Conservation (phyloP, 164 flowering plant genomes). For the Euptelea pleiosperma region DNA sequence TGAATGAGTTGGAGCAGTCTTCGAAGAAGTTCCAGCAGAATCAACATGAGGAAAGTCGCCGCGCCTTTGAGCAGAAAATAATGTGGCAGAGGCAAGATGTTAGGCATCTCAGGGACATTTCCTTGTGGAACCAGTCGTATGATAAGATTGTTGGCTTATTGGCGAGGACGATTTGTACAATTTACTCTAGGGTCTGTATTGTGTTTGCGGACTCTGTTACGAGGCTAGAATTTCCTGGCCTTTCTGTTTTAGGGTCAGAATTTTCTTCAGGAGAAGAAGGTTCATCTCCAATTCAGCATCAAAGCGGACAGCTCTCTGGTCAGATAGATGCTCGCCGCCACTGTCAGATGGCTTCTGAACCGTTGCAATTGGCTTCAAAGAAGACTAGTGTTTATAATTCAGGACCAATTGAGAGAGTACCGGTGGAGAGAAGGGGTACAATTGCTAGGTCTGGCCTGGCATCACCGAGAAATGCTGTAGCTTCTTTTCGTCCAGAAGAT, state of each 20-base stretch:
- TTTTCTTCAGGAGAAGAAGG: conserved; percentile 21
- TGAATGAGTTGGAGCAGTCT: conserved; percentile 79
- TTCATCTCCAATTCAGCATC: conserved; percentile 24
- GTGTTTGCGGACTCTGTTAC: conserved; percentile 55
- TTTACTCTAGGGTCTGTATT: conserved; percentile 55
- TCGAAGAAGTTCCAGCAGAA: conserved; percentile 68
- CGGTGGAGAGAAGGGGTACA: conserved; percentile 25
- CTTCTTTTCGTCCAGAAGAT: conserved; percentile 43
- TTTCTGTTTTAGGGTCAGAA: conserved; percentile 13
- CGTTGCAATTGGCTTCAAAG: conserved; percentile 28
- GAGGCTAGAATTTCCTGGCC: conserved; percentile 14
- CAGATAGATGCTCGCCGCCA: conserved; percentile 19
- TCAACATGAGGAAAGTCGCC: conserved; percentile 71
- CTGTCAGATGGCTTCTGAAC: conserved; percentile 25
- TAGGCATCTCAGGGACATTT: conserved; percentile 63
- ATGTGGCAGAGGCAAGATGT: conserved; percentile 88
- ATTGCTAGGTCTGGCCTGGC: conserved; percentile 28
- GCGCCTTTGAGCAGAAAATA: conserved; percentile 79
- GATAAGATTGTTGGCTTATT: conserved; percentile 82
- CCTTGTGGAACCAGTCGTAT: conserved; percentile 84
- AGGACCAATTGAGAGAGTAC: conserved; percentile 27
- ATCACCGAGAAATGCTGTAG: conserved; percentile 31
- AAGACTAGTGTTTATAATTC: conserved; percentile 29
- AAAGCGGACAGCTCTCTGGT: conserved; percentile 24
- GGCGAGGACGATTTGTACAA: conserved; percentile 83